Conservation (phyloP, 768 basidiomycete genomes). For the Lentinula edodes region DNA sequence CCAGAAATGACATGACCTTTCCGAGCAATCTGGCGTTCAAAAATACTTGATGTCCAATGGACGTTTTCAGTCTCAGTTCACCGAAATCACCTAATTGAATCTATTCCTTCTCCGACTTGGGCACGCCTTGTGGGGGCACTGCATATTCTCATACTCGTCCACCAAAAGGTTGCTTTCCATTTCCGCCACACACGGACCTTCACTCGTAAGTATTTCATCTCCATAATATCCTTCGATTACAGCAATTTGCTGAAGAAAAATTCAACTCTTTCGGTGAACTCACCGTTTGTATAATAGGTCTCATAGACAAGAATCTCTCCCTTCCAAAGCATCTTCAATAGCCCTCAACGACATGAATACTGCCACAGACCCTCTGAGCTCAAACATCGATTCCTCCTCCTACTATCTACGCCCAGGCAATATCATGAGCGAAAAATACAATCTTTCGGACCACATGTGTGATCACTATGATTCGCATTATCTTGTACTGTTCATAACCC, state of each 20-base stretch:
- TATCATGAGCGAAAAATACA: not conserved
- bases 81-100: not conserved
- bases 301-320: not conserved
- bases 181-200: slow-evolving; percentile 4
- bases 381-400: not conserved
- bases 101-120: not conserved
- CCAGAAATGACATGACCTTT: not conserved
- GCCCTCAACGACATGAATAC: not conserved
- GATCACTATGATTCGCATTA: slow-evolving; percentile 17
- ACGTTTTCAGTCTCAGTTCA: not conserved
- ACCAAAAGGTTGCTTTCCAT: not conserved
- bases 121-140: not conserved
- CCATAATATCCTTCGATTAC: not conserved
- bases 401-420: not conserved
- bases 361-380: not conserved
- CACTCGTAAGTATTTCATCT: not conserved
- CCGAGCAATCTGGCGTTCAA: not conserved
- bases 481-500: slow-evolving; percentile 10
- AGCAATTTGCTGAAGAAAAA: not conserved
- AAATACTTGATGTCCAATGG: not conserved
- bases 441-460: not conserved
- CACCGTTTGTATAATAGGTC: not conserved
- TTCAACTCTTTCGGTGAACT: not conserved
- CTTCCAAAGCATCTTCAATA: not conserved
- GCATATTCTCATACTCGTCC: not conserved